These are phyloP conservation scores for Lichtheimia ornata DNA, from an alignment of 371 early-diverging fungal genomes.

Conservation along the genomic window DNA sequence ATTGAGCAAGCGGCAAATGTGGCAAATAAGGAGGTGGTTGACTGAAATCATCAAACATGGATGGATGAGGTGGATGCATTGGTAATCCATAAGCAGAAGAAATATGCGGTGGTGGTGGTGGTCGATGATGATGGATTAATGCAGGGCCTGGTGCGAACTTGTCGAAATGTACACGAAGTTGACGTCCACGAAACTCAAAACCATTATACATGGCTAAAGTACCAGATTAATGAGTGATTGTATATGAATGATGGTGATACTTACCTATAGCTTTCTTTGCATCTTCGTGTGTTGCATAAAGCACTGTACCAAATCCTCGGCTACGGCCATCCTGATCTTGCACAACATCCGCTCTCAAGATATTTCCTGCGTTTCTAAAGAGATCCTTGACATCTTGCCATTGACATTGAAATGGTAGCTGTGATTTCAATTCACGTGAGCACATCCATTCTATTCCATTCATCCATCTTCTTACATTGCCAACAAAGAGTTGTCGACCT, in stretches of 20 bases:
- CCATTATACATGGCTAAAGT: constrained; percentile 43
- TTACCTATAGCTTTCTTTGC: constrained; percentile 58
- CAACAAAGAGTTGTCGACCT: constrained; percentile 66
- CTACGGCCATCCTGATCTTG: constrained; percentile 62
- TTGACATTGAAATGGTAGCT: constrained; percentile 67
- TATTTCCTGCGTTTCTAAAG: constrained; percentile 69
- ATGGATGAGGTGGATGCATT: not conserved
- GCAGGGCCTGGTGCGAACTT: constrained; percentile 28
- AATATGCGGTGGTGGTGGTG: constrained; percentile 7
- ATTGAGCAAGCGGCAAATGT: no score
- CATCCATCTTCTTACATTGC: constrained; percentile 49
- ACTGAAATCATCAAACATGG: no score
- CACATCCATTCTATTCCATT: not conserved
- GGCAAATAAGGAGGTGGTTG: no score
- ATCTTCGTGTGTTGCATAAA: constrained; percentile 67
- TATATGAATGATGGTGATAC: not conserved
- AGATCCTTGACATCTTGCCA: constrained; percentile 83
- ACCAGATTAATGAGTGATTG: not conserved
- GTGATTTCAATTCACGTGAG: not conserved
- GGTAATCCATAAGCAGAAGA: not conserved
- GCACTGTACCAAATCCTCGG: constrained; percentile 72
- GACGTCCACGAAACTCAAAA: constrained; percentile 44
- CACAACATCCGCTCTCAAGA: constrained; percentile 69
- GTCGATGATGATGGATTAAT: constrained; percentile 1
- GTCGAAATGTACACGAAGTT: constrained; percentile 48